Evolutionary conservation across 305 asterid species (phyloP).

Genomic region (Ilex paraguariensis): DNA sequence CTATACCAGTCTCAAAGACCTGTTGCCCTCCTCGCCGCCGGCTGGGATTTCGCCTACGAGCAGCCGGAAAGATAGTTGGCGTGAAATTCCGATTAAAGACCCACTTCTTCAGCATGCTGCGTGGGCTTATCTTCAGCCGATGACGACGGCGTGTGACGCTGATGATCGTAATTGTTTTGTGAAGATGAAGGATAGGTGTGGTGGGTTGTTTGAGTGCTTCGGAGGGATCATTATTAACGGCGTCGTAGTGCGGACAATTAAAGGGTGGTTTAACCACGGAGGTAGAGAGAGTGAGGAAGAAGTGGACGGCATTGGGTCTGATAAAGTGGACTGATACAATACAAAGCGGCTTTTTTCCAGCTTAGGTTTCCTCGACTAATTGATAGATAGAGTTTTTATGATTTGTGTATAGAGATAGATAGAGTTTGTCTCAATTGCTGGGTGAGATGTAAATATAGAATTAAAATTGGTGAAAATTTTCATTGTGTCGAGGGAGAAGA

Average conservation of each 20-base stretch:
- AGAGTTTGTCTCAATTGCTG: too few species aligned
- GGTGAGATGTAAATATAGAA: too few species aligned
- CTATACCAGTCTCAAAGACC: constrained; percentile 54
- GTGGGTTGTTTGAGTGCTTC: constrained; percentile 40
- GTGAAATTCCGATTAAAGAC: constrained; percentile 62
- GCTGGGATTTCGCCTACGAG: constrained; percentile 9
- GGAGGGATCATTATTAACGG: constrained; percentile 13
- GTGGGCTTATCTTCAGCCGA: constrained; percentile 75
- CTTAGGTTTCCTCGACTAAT: too few species aligned
- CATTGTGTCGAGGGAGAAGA: too few species aligned
- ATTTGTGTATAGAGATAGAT: too few species aligned
- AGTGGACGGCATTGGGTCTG: too few species aligned
- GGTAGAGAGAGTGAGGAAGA: too few species aligned
- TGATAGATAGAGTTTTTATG: too few species aligned
- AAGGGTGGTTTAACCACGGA: constrained; percentile 2
- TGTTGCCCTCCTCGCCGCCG: constrained; percentile 28
- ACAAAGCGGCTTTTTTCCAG: too few species aligned
- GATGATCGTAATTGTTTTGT: constrained; percentile 20
- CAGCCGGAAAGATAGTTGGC: constrained; percentile 32
- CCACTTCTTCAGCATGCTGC: constrained; percentile 71
- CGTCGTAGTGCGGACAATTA: constrained; percentile 32
- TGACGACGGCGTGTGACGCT: constrained; percentile 31
- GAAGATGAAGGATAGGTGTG: constrained; percentile 29
- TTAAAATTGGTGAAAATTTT: too few species aligned
- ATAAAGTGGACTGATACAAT: too few species aligned